These are phyloP conservation scores for Megacollybia platyphylla DNA, from an alignment of 1,284 basidiomycete species.

Conservation along the genomic window DNA sequence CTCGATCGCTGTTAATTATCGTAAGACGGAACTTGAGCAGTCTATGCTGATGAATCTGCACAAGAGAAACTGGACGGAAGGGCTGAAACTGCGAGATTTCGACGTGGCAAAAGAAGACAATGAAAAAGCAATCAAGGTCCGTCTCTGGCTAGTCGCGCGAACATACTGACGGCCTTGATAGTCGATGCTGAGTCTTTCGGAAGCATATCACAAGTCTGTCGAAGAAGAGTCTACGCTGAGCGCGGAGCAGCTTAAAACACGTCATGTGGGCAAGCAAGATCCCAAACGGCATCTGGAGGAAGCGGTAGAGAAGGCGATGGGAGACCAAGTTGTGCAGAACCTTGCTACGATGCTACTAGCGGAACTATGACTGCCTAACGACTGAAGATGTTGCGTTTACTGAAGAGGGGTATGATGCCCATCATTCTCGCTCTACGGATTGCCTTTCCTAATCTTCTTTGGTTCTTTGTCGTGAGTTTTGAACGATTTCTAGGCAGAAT, in stretches of 20 bases:
- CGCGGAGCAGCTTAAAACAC: slow-evolving; percentile 83
- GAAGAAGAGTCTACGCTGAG: slow-evolving; percentile 92
- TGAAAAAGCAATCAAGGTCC: slow-evolving; percentile 85
- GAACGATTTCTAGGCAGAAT: slow-evolving; percentile 65
- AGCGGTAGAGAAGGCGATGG: slow-evolving; percentile 94
- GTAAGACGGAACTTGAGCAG: slow-evolving; percentile 94
- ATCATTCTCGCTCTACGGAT: slow-evolving; percentile 88
- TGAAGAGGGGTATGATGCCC: slow-evolving; percentile 72
- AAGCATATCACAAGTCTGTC: slow-evolving; percentile 91
- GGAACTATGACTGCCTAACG: slow-evolving; percentile 41
- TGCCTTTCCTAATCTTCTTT: slow-evolving; percentile 77
- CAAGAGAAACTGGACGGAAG: slow-evolving; percentile 97
- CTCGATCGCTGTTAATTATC: slow-evolving; percentile 91
- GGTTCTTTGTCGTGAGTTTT: slow-evolving; percentile 69
- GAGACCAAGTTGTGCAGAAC: slow-evolving; percentile 90
- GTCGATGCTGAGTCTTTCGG: slow-evolving; percentile 87
- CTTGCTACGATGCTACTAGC: slow-evolving; percentile 86
- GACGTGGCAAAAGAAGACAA: slow-evolving; percentile 75
- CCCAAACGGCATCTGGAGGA: slow-evolving; percentile 95
- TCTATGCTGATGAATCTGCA: slow-evolving; percentile 98
- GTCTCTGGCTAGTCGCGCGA: slow-evolving; percentile 7
- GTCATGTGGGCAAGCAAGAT: slow-evolving; percentile 96
- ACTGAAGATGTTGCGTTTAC: slow-evolving; percentile 18
- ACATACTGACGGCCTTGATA: slow-evolving; percentile 19
- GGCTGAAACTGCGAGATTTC: slow-evolving; percentile 83